Conservation (phyloP, 2,329 filamentous ascomycete genomes). For the Botrytis porri region DNA sequence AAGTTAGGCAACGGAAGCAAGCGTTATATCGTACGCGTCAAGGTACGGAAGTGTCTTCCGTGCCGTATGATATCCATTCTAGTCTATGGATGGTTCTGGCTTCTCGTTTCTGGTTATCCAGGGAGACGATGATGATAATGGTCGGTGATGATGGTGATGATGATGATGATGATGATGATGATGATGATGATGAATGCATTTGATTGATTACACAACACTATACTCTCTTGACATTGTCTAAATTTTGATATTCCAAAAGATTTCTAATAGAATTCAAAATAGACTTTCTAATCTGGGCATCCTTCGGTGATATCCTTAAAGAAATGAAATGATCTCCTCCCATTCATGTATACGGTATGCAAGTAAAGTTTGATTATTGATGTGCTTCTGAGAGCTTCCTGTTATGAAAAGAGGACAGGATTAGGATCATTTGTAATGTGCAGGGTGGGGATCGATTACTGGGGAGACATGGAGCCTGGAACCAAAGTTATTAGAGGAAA, state of each 20-base stretch:
- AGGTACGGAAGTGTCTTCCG: neutral
- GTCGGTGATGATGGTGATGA: neutral
- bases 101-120: neutral
- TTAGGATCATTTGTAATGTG: neutral
- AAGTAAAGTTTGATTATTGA: neutral
- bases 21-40: slow-evolving; percentile 12
- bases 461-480: neutral
- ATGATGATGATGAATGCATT: neutral
- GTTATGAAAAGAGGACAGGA: neutral
- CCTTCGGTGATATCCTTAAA: neutral
- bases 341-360: neutral
- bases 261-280: neutral
- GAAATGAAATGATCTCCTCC: slow-evolving; percentile 7
- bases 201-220: neutral
- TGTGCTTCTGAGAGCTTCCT: neutral
- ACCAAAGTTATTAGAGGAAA: neutral
- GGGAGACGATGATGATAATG: neutral
- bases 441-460: neutral
- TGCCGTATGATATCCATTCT: slow-evolving; percentile 2
- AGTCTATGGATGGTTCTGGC: neutral
- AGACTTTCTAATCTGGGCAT: neutral
- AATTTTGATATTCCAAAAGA: neutral
- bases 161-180: neutral
- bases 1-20: neutral
- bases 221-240: neutral